Conservation (phyloP, 345 rosid species). For the Lagerstroemia speciosa region DNA sequence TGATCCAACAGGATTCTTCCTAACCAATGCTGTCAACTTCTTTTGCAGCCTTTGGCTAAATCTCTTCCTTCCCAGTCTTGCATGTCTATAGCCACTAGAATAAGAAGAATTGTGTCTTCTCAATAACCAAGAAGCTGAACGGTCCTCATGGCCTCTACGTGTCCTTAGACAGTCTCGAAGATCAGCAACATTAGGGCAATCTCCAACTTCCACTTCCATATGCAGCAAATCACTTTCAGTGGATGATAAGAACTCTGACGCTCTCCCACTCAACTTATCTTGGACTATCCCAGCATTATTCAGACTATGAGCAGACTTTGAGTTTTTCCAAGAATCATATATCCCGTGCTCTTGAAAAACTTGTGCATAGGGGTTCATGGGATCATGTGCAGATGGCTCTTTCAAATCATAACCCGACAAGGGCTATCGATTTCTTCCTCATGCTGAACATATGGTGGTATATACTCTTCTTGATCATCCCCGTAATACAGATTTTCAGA, state of each 20-base stretch:
- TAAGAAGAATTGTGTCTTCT: constrained; percentile 20
- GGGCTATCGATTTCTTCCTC: constrained; percentile 15
- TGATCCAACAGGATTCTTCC: constrained; percentile 19
- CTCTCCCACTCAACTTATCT: constrained; percentile 15
- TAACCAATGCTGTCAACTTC: constrained; percentile 25
- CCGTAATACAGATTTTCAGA: constrained; percentile 29
- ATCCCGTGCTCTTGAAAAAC: constrained; percentile 9
- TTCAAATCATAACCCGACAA: constrained; percentile 25
- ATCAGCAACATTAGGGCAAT: constrained; percentile 15
- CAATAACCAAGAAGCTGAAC: constrained; percentile 10
- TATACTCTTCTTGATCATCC: background rate
- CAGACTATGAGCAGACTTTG: constrained; percentile 17
- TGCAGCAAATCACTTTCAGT: constrained; percentile 25
- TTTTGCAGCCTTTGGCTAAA: constrained; percentile 14
- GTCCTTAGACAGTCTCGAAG: constrained; percentile 30
- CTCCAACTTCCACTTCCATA: constrained; percentile 11
- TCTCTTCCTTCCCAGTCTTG: constrained; percentile 12
- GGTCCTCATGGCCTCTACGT: constrained; percentile 17
- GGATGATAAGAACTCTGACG: constrained; percentile 17
- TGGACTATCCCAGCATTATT: constrained; percentile 14
- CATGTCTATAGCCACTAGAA: constrained; percentile 13
- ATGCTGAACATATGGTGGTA: background rate
- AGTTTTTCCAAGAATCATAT: constrained; percentile 15
- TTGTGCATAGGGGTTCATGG: constrained; percentile 16
- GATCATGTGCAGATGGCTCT: constrained; percentile 22